These are phyloP conservation scores for Zygosaccharomyces siamensis DNA, from an alignment of 805 yeast genomes.

Conservation along the genomic window DNA sequence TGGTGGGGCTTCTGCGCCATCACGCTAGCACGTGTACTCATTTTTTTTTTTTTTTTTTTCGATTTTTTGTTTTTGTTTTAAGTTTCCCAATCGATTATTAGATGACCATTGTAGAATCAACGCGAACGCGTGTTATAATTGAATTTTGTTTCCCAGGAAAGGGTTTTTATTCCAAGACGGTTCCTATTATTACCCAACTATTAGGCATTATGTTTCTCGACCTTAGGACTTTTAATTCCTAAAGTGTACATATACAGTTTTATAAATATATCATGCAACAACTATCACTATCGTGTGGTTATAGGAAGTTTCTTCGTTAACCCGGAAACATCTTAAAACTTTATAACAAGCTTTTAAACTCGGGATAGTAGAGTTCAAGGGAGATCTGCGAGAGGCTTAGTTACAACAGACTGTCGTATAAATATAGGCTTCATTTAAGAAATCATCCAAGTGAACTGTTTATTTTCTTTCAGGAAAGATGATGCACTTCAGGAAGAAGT, in stretches of 20 bases:
- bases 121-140: not conserved
- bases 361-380: too few relatives aligned
- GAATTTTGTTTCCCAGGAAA: not conserved
- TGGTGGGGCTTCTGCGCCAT: too few relatives aligned
- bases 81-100: constrained; percentile 2
- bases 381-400: constrained; percentile 6
- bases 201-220: not conserved
- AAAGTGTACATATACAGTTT: not conserved
- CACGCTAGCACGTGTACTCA: too few relatives aligned
- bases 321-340: too few relatives aligned
- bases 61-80: not conserved
- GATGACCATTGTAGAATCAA: not conserved
- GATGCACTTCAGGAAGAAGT: constrained; percentile 45
- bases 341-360: too few relatives aligned
- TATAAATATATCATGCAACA: not conserved
- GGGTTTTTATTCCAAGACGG: not conserved
- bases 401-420: not conserved
- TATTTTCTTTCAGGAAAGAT: constrained; percentile 17
- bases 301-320: not conserved
- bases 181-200: not conserved
- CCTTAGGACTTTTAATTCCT: constrained; percentile 1
- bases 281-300: not conserved
- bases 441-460: not conserved
- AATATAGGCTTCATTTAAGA: not conserved
- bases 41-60: too few relatives aligned